Evolutionary conservation across 192 early-diverging fungal species (phyloP).

Genomic region (Backusella tuberculispora): DNA sequence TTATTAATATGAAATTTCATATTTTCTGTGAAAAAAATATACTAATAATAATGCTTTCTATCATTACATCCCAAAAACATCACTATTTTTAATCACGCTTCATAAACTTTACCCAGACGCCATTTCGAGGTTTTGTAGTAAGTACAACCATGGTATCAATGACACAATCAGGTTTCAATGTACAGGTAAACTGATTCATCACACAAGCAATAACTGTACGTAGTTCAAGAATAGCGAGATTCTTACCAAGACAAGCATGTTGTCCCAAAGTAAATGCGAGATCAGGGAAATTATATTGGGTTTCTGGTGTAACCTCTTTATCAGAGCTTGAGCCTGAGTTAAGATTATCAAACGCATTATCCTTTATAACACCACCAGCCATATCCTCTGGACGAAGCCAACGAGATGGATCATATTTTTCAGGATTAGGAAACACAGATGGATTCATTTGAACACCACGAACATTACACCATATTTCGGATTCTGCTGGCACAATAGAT

Average conservation of each 20-base stretch:
- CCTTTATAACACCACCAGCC: no score
- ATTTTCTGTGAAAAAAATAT: no score
- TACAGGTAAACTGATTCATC: constrained; percentile 28
- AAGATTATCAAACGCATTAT: constrained; percentile 17
- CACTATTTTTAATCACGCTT: background rate
- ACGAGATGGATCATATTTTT: constrained; percentile 36
- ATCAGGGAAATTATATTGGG: constrained; percentile 38
- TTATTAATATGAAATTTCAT: no score
- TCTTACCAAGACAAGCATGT: constrained; percentile 39
- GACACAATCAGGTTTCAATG: constrained; percentile 19
- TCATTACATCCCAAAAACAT: background rate
- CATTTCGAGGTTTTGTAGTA: constrained; percentile 40
- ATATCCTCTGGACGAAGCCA: constrained; percentile 25
- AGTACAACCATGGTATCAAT: constrained; percentile 41
- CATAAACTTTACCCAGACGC: constrained; percentile 38
- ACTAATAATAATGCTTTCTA: no score
- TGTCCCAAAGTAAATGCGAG: constrained; percentile 40
- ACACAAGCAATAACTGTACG: constrained; percentile 36
- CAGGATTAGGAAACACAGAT: constrained; percentile 37
- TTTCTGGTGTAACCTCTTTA: constrained; percentile 10
- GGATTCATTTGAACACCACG: constrained; percentile 43
- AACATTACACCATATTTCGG: constrained; percentile 42
- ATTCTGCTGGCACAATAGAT: constrained; percentile 27
- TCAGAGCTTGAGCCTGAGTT: background rate
- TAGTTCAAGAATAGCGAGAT: constrained; percentile 40